Conservation (phyloP, 306 rosid genomes). For the Vachellia pachyceras region DNA sequence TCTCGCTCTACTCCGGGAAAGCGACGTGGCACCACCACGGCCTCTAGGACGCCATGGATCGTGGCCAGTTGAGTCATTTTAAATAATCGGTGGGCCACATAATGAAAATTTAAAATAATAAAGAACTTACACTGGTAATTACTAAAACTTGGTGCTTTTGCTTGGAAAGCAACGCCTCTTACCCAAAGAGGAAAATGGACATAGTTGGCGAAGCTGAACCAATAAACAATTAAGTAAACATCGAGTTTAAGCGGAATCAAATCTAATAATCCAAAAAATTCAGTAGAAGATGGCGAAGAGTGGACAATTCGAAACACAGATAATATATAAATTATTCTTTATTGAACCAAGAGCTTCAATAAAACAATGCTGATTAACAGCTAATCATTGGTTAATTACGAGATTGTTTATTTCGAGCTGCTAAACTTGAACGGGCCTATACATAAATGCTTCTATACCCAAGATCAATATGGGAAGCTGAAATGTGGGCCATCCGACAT, state of each 20-base stretch:
- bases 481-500: not conserved
- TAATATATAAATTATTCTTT: not conserved
- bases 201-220: not conserved
- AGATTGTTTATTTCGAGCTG: not conserved
- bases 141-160: not conserved
- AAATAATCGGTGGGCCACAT: constrained; percentile 39
- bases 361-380: not conserved
- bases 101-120: not conserved
- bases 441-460: not conserved
- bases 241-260: not conserved
- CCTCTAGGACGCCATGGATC: constrained; percentile 49
- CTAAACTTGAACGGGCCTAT: not conserved
- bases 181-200: constrained; percentile 38
- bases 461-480: not conserved
- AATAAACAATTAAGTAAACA: not conserved
- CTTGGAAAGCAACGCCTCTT: not conserved
- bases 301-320: not conserved
- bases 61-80: constrained; percentile 28
- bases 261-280: not conserved
- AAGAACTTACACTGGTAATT: not conserved
- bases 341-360: not conserved
- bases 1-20: constrained; percentile 53
- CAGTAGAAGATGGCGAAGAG: not conserved
- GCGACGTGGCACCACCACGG: constrained; percentile 72
- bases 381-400: constrained; percentile 1